Percentiles rank a stretch among this genome's conserved stretches.
phyloP scores from a whole-genome alignment of 306 rosid species.

The Citrullus mucosospermus region DNA sequence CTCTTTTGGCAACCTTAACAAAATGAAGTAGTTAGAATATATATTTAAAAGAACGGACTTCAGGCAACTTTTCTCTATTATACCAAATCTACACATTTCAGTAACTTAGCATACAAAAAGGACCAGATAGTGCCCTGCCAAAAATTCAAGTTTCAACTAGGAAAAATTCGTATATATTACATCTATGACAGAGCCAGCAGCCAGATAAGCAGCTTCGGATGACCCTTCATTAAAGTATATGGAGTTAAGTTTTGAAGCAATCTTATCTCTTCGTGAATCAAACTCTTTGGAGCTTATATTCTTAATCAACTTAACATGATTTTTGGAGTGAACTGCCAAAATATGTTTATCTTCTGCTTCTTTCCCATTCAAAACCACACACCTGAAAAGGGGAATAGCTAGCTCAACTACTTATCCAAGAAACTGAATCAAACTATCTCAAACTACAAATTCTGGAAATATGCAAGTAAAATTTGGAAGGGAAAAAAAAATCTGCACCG shows the following conservation, averaged over 20 bases:
- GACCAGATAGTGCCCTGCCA: neutral
- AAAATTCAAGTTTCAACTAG: neutral
- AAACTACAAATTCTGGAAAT: neutral
- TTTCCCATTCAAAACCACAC: constrained; percentile 64
- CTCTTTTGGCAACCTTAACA: constrained; percentile 55
- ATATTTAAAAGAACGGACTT: neutral
- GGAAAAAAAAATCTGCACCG: neutral
- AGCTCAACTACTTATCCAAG: neutral
- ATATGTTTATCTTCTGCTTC: constrained; percentile 59
- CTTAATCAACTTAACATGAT: constrained; percentile 52
- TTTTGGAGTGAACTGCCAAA: constrained; percentile 41
- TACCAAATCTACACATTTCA: neutral
- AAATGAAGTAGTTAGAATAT: neutral
- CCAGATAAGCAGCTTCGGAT: constrained; percentile 80
- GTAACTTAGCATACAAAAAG: neutral
- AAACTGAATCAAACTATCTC: neutral
- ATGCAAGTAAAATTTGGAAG: neutral
- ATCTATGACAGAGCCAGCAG: constrained; percentile 75
- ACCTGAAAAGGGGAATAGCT: constrained; percentile 34
- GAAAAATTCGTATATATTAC: constrained; percentile 19
- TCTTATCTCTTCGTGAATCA: constrained; percentile 28
- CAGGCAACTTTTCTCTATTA: neutral
- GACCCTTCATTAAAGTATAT: constrained; percentile 79
- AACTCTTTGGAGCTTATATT: constrained; percentile 47
- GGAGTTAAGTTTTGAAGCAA: constrained; percentile 38